phyloP scores from a whole-genome alignment of 2,329 filamentous ascomycete genomes.

The Trichoderma asperellum region DNA sequence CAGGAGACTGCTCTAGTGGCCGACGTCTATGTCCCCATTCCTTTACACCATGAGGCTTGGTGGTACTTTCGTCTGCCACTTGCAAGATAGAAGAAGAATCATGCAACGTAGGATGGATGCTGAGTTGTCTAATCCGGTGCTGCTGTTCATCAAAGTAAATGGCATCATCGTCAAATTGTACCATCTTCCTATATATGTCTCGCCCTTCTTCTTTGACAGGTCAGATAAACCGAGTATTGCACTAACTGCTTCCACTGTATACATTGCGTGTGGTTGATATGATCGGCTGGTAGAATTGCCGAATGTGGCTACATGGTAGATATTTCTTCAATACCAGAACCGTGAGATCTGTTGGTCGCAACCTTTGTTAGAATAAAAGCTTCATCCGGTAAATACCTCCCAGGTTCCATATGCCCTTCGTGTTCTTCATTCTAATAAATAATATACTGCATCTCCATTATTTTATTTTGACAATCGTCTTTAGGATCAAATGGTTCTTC shows the following conservation, averaged over 20 bases:
- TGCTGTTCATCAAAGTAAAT: not conserved
- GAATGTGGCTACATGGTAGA: too few species aligned
- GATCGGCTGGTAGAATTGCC: too few species aligned
- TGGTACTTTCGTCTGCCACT: not conserved
- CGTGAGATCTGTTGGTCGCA: not conserved
- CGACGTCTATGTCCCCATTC: not conserved
- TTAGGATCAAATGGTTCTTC: too few species aligned
- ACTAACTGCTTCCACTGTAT: not conserved
- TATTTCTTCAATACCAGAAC: too few species aligned
- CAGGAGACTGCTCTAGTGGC: not conserved
- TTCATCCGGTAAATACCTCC: not conserved
- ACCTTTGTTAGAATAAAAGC: not conserved
- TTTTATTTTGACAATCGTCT: too few species aligned
- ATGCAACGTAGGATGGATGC: too few species aligned
- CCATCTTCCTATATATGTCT: not conserved
- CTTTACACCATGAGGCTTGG: not conserved
- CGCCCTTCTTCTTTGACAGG: too few species aligned
- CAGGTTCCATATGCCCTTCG: not conserved
- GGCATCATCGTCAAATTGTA: not conserved
- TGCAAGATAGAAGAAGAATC: not conserved
- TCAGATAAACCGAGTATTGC: not conserved
- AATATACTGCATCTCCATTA: not conserved
- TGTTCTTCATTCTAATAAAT: not conserved
- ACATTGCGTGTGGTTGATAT: too few species aligned
- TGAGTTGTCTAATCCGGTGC: not conserved